phyloP scores from a whole-genome alignment of 352 stramenopile genomes.

The Pythium rishiriense region DNA sequence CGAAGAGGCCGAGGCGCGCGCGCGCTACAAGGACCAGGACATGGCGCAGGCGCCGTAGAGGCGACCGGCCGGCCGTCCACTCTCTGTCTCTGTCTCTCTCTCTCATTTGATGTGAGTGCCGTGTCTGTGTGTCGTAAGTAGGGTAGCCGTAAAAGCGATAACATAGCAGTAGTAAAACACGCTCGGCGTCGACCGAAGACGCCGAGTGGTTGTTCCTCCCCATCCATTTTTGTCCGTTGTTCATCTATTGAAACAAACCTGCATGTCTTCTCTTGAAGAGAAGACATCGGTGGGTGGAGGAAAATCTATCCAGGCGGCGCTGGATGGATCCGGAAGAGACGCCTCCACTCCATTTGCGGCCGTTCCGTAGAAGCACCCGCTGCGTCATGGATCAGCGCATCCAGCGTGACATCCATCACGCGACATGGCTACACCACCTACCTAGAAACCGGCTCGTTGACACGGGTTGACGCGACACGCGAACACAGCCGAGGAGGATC shows the following conservation, averaged over 20 bases:
- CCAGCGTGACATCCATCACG: background rate
- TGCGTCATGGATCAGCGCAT: background rate
- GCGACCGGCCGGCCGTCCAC: background rate
- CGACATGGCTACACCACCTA: background rate
- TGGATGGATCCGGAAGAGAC: background rate
- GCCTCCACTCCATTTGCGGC: background rate
- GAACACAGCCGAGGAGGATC: too few relatives aligned
- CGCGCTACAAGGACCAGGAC: background rate
- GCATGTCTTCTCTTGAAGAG: too few relatives aligned
- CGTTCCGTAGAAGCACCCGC: background rate
- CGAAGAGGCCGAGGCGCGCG: slow-evolving; percentile 1
- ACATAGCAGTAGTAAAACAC: too few relatives aligned
- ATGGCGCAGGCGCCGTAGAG: background rate
- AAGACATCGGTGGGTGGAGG: too few relatives aligned
- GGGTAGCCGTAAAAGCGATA: too few relatives aligned
- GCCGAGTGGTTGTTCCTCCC: too few relatives aligned
- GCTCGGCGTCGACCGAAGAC: background rate
- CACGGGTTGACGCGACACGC: background rate
- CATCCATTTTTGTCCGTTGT: too few relatives aligned
- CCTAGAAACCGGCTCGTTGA: background rate
- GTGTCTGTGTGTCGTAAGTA: too few relatives aligned
- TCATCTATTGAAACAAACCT: too few relatives aligned
- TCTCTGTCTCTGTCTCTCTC: slow-evolving; percentile 1
- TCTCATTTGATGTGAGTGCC: too few relatives aligned
- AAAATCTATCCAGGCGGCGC: too few relatives aligned